Evolutionary conservation across 2,329 filamentous ascomycete genomes (phyloP), one percentile per base, ranked within the genome.

Genomic region (Cephalotrichum gorgonifer): DNA sequence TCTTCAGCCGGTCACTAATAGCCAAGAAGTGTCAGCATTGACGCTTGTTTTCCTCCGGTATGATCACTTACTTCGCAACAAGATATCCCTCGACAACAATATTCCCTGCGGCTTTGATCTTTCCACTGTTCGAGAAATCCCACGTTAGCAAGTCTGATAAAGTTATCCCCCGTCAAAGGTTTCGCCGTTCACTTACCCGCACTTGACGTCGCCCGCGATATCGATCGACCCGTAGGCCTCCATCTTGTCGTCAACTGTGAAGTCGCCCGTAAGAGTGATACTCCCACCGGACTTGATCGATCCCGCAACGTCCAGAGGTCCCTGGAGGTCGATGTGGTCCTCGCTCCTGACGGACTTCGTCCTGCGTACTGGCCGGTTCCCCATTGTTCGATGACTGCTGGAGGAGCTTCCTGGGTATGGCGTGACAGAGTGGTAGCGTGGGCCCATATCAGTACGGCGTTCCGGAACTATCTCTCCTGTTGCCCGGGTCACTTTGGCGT

Each of bases 21-120:
- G 9, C 28, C 33, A 7, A 39, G 20, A 3, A 15, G 23, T 33
- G 17, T 44, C 25, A 25, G 42, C 23, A 33, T 26, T 28, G 15
- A 12, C 25, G 17, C 25, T 39, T 9, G 4, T 47, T 15, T 25
- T 35, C 44, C 2, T 27, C 12, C 30, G 42, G 22, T 47, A n/a
- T 43, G 6, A 44, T 33, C 22, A 55, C 62, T 54, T 56, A 69
- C 68, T 58, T 64, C 50, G 65, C 65, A 28, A 60, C 55, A 26
- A 68, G 59, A 47, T 60, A 64, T 39, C 71, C 71, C 15, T 56
- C 60, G 38, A 73, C 58, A 41, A 62, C 56, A 20, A 74, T 68
- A 53, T 73, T 73, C 6, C 70, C 71, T 44, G 71, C 71, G 2
- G 69, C 68, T 52, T 73, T 73, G 51, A 74, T 62, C 44, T 62